Evolutionary conservation across 2,329 filamentous ascomycete genomes (phyloP), one percentile per base, ranked within the genome.

Genomic region (Nothomitra cinnamomea): DNA sequence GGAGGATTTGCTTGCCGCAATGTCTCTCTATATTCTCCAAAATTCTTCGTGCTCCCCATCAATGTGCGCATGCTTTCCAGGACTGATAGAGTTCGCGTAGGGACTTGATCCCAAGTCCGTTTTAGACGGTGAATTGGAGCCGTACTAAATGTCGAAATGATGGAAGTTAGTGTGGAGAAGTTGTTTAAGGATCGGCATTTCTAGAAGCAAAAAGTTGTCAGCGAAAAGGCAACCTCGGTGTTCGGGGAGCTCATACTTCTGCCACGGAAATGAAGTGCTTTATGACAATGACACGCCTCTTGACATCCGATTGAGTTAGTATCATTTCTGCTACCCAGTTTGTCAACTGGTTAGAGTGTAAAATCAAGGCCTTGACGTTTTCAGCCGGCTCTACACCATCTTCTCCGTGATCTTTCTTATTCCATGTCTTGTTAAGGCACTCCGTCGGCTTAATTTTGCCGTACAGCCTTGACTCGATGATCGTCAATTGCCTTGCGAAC

Each of bases 241-340:
- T 22, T 24, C 38, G 35, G 25, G 13, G 25, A 12, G 17, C 25
- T 77, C 83, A 72, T 75, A 94, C 88, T 72, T 98, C 92, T 57
- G 92, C 92, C 56, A 98, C 88, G 38, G 86, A 80, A 56, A 98
- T 88, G 70, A 96, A 98, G 67, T 96, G 92, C 67, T 96, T 96
- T 68, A 98, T 95, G 45, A 98, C 92, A 35, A 94, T 85, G 24
- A 96, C 90, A 61, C 92, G 80, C 67, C 94, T 94, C 73, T 92
- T 95, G 57, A 95, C 86, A 65, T 98, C 92, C 61, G 83, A 79
- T 67, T 98, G 92, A 0, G 85, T 89, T 57, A 98, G 70, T 60
- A 98, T 96, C 92, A 98, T 96, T 67, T 96, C 90, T 28, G 92
- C 92, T 51, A 96, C 92, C 92, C 92, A 98, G 65, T 96, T 98